Evolutionary conservation across 805 yeast species (phyloP).

Genomic region (Candida montana): DNA sequence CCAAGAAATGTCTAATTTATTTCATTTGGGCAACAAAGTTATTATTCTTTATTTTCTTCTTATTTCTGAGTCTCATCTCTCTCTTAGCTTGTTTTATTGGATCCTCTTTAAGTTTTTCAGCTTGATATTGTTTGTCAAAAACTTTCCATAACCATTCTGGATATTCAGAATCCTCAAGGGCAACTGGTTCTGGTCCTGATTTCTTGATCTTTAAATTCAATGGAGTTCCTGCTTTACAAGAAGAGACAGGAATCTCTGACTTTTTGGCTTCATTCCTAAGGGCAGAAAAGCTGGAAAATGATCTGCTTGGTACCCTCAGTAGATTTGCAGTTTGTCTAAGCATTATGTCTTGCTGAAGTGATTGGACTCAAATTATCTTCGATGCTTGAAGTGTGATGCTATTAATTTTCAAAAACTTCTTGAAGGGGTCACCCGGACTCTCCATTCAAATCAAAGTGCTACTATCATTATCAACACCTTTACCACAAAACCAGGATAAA

Average conservation of each 20-base stretch:
- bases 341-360: too few species aligned
- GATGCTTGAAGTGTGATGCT: background rate
- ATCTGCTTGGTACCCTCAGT: background rate
- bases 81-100: conserved; percentile 67
- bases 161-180: conserved; percentile 80
- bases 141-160: conserved; percentile 94
- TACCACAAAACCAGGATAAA: too few species aligned
- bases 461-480: too few species aligned
- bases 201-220: conserved; percentile 70
- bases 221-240: conserved; percentile 67
- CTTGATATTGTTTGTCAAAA: conserved; percentile 61
- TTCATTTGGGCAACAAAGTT: conserved; percentile 61
- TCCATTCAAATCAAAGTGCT: too few species aligned
- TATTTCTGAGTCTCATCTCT: conserved; percentile 61
- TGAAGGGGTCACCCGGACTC: too few species aligned
- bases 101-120: conserved; percentile 48
- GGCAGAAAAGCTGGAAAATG: conserved; percentile 1
- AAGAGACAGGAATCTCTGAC: conserved; percentile 27
- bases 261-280: conserved; percentile 10
- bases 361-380: too few species aligned
- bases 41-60: conserved; percentile 64
- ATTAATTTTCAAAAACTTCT: conserved; percentile 2
- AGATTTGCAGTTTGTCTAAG: background rate
- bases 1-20: too few species aligned
- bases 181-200: conserved; percentile 82